These are phyloP conservation scores for Verticillium tricorpus DNA, from an alignment of 2,329 filamentous ascomycete genomes.

Conservation along the genomic window DNA sequence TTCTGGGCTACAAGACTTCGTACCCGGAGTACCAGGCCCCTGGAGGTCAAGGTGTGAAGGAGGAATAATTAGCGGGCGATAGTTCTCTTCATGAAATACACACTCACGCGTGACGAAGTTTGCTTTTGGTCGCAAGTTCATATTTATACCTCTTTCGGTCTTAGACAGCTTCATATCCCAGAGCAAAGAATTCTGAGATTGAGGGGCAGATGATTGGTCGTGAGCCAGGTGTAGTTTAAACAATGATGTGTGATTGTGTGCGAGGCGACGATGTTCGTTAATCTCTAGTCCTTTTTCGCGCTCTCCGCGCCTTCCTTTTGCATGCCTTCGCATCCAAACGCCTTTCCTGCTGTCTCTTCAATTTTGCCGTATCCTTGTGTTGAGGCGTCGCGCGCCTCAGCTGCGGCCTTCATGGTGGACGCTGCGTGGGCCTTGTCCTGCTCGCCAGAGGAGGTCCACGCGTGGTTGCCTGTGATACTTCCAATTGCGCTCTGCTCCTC, in stretches of 20 bases:
- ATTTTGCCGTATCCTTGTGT: constrained; percentile 54
- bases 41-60: not conserved
- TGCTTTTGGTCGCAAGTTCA: too few relatives aligned
- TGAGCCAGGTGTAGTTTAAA: too few relatives aligned
- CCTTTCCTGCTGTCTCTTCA: constrained; percentile 60
- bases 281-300: constrained; percentile 22
- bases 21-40: constrained; percentile 11
- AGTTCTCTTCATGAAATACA: too few relatives aligned
- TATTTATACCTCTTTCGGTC: too few relatives aligned
- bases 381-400: constrained; percentile 48
- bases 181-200: too few relatives aligned
- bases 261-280: not conserved
- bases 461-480: constrained; percentile 53
- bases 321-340: constrained; percentile 67
- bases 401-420: constrained; percentile 57
- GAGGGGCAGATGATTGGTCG: too few relatives aligned
- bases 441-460: constrained; percentile 61
- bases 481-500: constrained; percentile 53
- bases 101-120: too few relatives aligned
- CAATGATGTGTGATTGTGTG: too few relatives aligned
- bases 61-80: not conserved
- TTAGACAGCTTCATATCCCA: too few relatives aligned
- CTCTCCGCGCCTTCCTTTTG: constrained; percentile 55
- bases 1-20: constrained; percentile 10
- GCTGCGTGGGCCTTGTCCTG: constrained; percentile 60